Evolutionary conservation across 164 flowering plant species (phyloP), one percentile per base, ranked within the genome.

Genomic region (Santalum album): DNA sequence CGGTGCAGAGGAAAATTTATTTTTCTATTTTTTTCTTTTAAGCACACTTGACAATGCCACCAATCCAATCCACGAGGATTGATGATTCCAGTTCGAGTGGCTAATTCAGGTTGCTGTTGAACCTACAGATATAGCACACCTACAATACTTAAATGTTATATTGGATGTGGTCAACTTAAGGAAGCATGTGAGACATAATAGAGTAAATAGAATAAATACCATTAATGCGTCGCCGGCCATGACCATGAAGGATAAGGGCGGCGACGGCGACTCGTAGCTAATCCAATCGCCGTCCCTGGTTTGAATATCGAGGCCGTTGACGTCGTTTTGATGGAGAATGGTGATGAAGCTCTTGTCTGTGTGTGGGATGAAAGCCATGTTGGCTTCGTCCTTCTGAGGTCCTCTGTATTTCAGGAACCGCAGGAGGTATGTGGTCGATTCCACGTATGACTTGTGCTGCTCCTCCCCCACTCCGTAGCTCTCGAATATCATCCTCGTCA

Each of bases 271-370:
- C 34, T 61, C 71, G 19, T 73, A 72, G 18, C 22, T 6, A 35
- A 79, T 63, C 78, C 75, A 66, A 20, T 69, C 56, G 1, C 73
- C 80, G 38, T 71, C 67, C 54, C 57, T 71, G 3, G 76, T 71
- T 40, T 65, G 54, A 6, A 78, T 52, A 56, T 76, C 77, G 53
- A 78, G 52, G 7, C 75, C 83, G 45, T 63, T 53, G 1, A 74
- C 58, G 12, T 70, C 64, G 51, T 73, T 65, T 36, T 78, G 78
- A 53, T 71, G 74, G 39, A 78, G 67, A 11, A 72, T 61, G 38
- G 75, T 69, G 15, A 70, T 62, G 66, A 78, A 78, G 55, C 69
- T 71, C 69, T 78, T 78, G 68, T 78, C 83, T 0, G 77, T 74
- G 22, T 76, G 80, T n/a, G 71, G 49, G 0, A 56, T 54, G 25